A percentile compares a stretch with the other conserved stretches of the same genome.
Evolutionary conservation across 495 filamentous ascomycete species (phyloP).

Genomic region (Zalerion maritima): DNA sequence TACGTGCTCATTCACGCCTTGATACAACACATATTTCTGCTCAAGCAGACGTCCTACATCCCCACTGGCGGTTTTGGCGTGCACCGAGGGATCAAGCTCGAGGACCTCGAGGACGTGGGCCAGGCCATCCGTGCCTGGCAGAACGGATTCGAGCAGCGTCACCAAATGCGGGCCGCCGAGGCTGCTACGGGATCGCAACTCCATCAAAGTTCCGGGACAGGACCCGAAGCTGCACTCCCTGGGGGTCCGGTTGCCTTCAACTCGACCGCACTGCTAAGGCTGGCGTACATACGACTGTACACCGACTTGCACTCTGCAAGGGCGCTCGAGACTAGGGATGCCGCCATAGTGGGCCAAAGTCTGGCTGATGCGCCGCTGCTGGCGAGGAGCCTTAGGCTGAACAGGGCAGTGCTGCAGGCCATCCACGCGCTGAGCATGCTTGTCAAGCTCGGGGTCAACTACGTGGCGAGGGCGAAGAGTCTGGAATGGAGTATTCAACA

Average conservation of each 20-base stretch:
- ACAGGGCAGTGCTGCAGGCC: slow-evolving; percentile 48
- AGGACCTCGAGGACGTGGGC: slow-evolving; percentile 41
- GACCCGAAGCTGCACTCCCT: slow-evolving; percentile 24
- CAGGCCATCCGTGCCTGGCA: slow-evolving; percentile 50
- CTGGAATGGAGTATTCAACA: slow-evolving; percentile 61
- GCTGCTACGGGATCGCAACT: slow-evolving; percentile 16
- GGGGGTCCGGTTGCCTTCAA: slow-evolving; percentile 52
- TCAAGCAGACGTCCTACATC: slow-evolving; percentile 42
- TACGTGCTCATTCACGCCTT: slow-evolving; percentile 56
- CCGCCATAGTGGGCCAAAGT: slow-evolving; percentile 41
- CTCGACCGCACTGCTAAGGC: slow-evolving; percentile 46
- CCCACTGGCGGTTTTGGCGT: slow-evolving; percentile 27
- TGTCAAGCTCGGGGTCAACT: slow-evolving; percentile 52
- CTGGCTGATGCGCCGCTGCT: slow-evolving; percentile 44
- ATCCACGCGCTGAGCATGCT: slow-evolving; percentile 55
- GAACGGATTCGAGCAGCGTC: slow-evolving; percentile 42
- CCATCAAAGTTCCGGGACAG: no score
- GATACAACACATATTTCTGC: slow-evolving; percentile 53
- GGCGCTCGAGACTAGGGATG: slow-evolving; percentile 46
- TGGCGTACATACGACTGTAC: slow-evolving; percentile 55
- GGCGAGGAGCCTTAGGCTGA: slow-evolving; percentile 39
- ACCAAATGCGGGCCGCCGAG: slow-evolving; percentile 25
- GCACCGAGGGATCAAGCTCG: slow-evolving; percentile 30
- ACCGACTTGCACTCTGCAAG: slow-evolving; percentile 49
- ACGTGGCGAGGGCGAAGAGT: slow-evolving; percentile 54